Percentiles rank a stretch among this genome's conserved stretches.
phyloP scores from a whole-genome alignment of 306 rosid genomes.

The Prosopis cineraria region DNA sequence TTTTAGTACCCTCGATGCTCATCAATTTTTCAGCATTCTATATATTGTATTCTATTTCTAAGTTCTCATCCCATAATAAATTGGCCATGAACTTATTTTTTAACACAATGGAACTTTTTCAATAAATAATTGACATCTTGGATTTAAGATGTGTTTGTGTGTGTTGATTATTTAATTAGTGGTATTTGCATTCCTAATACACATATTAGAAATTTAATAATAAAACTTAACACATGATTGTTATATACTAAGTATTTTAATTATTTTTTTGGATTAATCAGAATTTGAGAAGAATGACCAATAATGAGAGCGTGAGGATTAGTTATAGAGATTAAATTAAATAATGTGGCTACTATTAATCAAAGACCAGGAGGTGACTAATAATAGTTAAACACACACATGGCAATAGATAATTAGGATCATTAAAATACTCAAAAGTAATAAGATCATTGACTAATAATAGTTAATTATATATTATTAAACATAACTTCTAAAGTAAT shows the following conservation, averaged over 20 bases:
- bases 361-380: conserved; percentile 25
- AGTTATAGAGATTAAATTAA: conserved; percentile 7
- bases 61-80: not conserved
- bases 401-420: not conserved
- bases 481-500: not conserved
- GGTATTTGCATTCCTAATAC: not conserved
- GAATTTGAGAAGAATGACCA: conserved; percentile 22
- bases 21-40: not conserved
- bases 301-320: conserved; percentile 38
- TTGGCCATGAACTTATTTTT: not conserved
- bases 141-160: not conserved
- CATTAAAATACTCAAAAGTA: not conserved
- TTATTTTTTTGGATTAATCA: not conserved
- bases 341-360: not conserved
- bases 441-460: not conserved
- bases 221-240: not conserved
- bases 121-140: not conserved
- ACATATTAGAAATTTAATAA: not conserved
- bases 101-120: not conserved
- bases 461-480: not conserved
- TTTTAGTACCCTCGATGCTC: not conserved
- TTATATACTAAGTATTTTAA: not conserved
- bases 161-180: not conserved
- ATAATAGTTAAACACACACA: conserved; percentile 25
- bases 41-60: too few relatives aligned